These are phyloP conservation scores for Vigna trinervia DNA, from an alignment of 306 rosid species.

Conservation along the genomic window DNA sequence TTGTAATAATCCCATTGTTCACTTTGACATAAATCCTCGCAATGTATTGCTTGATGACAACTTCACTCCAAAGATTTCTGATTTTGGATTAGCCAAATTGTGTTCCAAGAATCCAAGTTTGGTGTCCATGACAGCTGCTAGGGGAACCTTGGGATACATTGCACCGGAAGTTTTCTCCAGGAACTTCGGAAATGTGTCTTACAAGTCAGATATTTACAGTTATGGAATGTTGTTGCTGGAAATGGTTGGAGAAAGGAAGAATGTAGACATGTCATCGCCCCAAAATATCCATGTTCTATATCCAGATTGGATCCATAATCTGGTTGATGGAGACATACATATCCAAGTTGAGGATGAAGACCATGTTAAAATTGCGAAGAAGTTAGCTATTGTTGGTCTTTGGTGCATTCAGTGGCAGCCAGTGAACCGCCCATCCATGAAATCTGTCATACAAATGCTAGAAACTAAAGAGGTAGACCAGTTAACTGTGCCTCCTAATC, in stretches of 20 bases:
- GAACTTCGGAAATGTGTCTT: no score
- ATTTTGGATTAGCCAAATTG: background rate
- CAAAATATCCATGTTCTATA: background rate
- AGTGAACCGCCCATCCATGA: background rate
- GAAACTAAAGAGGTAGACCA: background rate
- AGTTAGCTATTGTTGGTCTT: background rate
- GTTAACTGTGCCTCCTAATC: background rate
- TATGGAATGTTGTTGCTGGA: background rate
- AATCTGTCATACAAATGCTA: background rate
- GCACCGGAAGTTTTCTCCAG: no score
- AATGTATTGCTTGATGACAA: background rate
- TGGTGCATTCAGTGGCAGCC: background rate
- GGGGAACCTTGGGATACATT: no score
- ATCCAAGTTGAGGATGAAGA: background rate
- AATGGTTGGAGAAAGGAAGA: background rate
- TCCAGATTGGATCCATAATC: background rate
- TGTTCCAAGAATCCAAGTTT: background rate
- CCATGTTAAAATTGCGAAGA: background rate
- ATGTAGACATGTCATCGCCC: background rate
- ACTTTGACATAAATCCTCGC: no score
- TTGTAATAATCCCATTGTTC: no score
- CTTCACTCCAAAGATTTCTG: background rate
- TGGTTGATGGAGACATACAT: background rate
- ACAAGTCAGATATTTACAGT: no score
- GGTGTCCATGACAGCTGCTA: background rate